Evolutionary conservation across 352 stramenopile genomes (phyloP).

Genomic region (Phytophthora citrophthora): DNA sequence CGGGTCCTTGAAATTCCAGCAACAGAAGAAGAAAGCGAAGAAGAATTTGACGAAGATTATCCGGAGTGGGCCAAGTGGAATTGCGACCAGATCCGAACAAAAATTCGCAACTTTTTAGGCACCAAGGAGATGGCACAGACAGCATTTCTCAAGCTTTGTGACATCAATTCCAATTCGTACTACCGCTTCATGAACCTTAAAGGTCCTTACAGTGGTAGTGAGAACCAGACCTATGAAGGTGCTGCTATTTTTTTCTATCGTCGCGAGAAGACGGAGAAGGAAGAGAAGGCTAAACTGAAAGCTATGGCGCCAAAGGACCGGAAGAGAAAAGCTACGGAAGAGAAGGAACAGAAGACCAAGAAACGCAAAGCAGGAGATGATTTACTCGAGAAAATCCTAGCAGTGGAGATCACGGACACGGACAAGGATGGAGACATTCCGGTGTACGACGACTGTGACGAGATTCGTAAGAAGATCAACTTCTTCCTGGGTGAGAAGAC

Average conservation of each 20-base stretch:
- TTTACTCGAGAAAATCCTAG: slow-evolving; percentile 39
- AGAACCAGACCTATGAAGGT: slow-evolving; percentile 40
- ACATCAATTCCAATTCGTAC: slow-evolving; percentile 48
- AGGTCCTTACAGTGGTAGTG: slow-evolving; percentile 28
- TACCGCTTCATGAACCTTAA: slow-evolving; percentile 55
- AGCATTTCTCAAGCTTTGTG: slow-evolving; percentile 39
- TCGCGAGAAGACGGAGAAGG: slow-evolving; percentile 19
- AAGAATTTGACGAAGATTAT: too few relatives aligned
- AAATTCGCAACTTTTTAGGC: slow-evolving; percentile 49
- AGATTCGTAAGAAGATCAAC: slow-evolving; percentile 54
- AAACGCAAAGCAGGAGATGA: slow-evolving; percentile 26
- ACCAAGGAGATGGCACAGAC: slow-evolving; percentile 52
- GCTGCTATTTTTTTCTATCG: slow-evolving; percentile 44
- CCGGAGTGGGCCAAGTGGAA: slow-evolving; percentile 18
- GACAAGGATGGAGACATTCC: slow-evolving; percentile 36
- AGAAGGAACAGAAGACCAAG: slow-evolving; percentile 25
- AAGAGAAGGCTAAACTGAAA: slow-evolving; percentile 21
- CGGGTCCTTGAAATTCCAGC: background rate
- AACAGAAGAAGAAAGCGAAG: background rate
- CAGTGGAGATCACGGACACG: slow-evolving; percentile 25
- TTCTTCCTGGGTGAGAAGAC: slow-evolving; percentile 39
- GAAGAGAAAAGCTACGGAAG: slow-evolving; percentile 27
- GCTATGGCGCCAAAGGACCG: slow-evolving; percentile 4
- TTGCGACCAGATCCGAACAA: slow-evolving; percentile 46
- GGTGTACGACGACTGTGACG: slow-evolving; percentile 61